Conservation (phyloP, 2,329 filamentous ascomycete species). For the Fusarium caatingaense region DNA sequence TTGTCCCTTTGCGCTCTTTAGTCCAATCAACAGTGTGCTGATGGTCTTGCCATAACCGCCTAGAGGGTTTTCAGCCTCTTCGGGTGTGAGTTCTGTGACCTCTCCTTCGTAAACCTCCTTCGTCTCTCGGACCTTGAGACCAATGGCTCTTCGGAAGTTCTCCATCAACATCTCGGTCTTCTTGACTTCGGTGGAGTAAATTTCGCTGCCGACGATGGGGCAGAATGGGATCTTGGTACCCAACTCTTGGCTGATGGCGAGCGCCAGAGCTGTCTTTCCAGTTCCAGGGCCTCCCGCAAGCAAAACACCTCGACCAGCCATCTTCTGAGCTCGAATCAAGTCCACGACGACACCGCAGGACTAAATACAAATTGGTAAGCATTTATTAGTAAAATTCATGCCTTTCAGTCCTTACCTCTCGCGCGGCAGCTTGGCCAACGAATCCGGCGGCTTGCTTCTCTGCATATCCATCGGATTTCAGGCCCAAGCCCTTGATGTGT, state of each 20-base stretch:
- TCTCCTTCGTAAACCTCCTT: constrained; percentile 99
- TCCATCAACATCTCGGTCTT: constrained; percentile 99
- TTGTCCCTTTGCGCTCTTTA: constrained; percentile 95
- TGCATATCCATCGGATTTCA: constrained; percentile 86
- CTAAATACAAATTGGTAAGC: constrained; percentile 57
- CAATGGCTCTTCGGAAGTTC: constrained; percentile 97
- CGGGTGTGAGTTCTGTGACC: constrained; percentile 95
- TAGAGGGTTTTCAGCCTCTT: constrained; percentile 97
- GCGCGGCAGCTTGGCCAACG: constrained; percentile 85
- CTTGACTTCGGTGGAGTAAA: constrained; percentile 98
- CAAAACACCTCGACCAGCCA: constrained; percentile 93
- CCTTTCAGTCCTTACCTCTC: constrained; percentile 74
- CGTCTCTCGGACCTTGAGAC: constrained; percentile 95
- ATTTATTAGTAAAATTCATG: not conserved
- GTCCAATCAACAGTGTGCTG: constrained; percentile 90
- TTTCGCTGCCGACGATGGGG: constrained; percentile 96
- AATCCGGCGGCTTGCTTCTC: constrained; percentile 86
- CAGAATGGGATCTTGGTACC: constrained; percentile 99
- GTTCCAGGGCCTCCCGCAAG: constrained; percentile 95
- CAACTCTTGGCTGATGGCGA: constrained; percentile 95
- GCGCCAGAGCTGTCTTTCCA: constrained; percentile 94
- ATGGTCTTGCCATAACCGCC: constrained; percentile 98
- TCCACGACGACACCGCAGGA: constrained; percentile 97
- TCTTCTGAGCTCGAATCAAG: constrained; percentile 94
- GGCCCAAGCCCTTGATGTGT: constrained; percentile 94